Evolutionary conservation across 164 flowering plant genomes (phyloP), one percentile per base, ranked within the genome.

Genomic region (Santalum album): DNA sequence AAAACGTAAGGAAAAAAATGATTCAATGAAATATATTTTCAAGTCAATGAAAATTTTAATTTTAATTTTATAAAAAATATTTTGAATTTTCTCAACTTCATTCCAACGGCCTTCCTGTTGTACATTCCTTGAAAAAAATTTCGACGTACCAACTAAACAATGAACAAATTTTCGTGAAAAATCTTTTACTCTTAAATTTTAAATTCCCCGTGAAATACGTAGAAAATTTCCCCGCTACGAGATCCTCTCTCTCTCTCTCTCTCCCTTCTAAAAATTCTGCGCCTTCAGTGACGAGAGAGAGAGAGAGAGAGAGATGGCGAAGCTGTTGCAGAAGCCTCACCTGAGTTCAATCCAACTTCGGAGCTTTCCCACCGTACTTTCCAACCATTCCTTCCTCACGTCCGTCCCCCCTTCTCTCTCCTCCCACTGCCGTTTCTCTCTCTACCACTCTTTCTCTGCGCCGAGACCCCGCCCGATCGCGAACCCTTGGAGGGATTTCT

Each of bases 271-370:
- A 9, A 3, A 9, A 3, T n/a, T 2, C 45, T 42, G 7, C 19
- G 3, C 4, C 45, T 16, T 9, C 1, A 2, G 20, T 1, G 17
- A 42, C 7, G 56, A 22, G 56, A 49, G 55, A 44, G 38, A 21
- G 21, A 2, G 40, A 40, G 55, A 12, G 60, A n/a, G 24, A 16
- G 51, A 45, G 53, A 12, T 79, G 84, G 58, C 76, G 57, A 79
- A 67, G 65, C 66, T 76, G 16, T 45, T 76, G 4, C 73, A 59
- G 10, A 20, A 67, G 42, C 53, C 76, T 27, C 77, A 59, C 43
- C 29, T 63, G 42, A 49, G 54, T 19, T 54, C 71, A 34, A 42
- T 65, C 18, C 51, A 57, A 25, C 60, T 27, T 35, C 65, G 51
- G 47, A 62, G 49, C 26, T 36, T 61, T 54, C 35, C 73, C 6